Evolutionary conservation across 2,329 filamentous ascomycete species (phyloP), one percentile per base, ranked within the genome.

Genomic region (Aspergillus arachidicola): DNA sequence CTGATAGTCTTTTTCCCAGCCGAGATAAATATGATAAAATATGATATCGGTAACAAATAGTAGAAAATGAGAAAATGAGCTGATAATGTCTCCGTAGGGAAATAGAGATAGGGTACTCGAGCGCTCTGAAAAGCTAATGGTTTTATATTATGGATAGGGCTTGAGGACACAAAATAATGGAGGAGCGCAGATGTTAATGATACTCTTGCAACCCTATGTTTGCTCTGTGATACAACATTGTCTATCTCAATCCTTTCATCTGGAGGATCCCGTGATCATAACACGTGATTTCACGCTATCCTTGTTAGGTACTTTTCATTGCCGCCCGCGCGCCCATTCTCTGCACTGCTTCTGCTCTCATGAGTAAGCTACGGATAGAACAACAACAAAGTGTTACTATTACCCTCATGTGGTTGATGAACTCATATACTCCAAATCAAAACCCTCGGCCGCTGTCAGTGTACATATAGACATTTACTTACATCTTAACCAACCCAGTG

Each of bases 261-360:
- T 54, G n/a, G 51, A 19, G 28, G 5, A 26, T 59, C 57, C 60
- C 63, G 60, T 65, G 63, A 65, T 34, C 3, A 7, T 7, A 4
- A 11, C 59, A 63, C 57, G 60, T 66, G 61, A 64, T 46, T 54
- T 3, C 43, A 23, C 21, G 9, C 23, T 23, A 6, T 64, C 11
- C 43, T 66, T 67, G 60, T 57, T 41, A 19, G 38, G 38, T 41
- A 9, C 16, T 41, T 41, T 41, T 7, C 19, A 19, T 41, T 41
- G 38, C 38, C 38, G 19, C 38, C 38, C 36, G 12, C 32, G 32
- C 34, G 14, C 14, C 34, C 14, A 36, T 36, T 16, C 5, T 36
- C 14, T 16, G 34, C 5, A 16, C 34, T 16, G 14, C 12, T 36
- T 36, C 14, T 36, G 12, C 23, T 23, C 23, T 36, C 14, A 11